Evolutionary conservation across 495 filamentous ascomycete species (phyloP).

Genomic region (Penicillium odoratum): DNA sequence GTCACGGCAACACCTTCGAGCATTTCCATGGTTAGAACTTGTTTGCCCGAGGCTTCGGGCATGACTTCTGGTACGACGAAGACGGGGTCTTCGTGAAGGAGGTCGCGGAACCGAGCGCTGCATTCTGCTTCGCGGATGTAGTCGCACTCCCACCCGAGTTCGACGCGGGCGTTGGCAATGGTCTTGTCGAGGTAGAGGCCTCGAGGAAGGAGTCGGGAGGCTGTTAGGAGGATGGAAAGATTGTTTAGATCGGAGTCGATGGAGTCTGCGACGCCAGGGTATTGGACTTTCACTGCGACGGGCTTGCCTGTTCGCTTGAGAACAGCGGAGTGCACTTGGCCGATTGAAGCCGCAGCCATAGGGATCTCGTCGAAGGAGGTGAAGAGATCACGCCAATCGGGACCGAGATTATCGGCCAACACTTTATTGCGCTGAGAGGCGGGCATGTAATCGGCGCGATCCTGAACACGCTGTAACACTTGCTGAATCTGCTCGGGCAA

Average conservation of each 20-base stretch:
- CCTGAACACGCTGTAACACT: conserved; percentile 91
- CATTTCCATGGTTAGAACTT: conserved; percentile 91
- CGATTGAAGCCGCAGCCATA: conserved; percentile 96
- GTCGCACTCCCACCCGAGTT: conserved; percentile 97
- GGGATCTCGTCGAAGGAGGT: conserved; percentile 83
- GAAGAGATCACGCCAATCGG: conserved; percentile 84
- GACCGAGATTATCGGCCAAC: conserved; percentile 71
- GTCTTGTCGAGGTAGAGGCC: conserved; percentile 95
- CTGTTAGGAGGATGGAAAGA: conserved; percentile 83
- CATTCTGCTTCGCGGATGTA: conserved; percentile 85
- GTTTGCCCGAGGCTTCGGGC: conserved; percentile 75
- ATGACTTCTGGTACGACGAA: conserved; percentile 81
- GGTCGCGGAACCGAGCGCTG: conserved; percentile 67
- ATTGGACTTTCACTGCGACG: conserved; percentile 96
- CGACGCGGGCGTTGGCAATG: conserved; percentile 91
- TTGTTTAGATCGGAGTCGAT: conserved; percentile 97
- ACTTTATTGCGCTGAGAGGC: conserved; percentile 86
- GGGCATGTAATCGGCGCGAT: conserved; percentile 98
- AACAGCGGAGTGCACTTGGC: conserved; percentile 87
- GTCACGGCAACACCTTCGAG: conserved; percentile 89
- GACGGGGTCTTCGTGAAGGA: conserved; percentile 70
- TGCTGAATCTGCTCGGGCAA: conserved; percentile 80
- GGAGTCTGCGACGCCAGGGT: conserved; percentile 92
- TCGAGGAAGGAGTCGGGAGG: conserved; percentile 83
- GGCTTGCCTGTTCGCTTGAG: conserved; percentile 70